A percentile compares a stretch with the other conserved stretches of the same genome.
These are phyloP conservation scores for Kingdonia uniflora DNA, from an alignment of 164 flowering plant genomes.

Conservation along the genomic window DNA sequence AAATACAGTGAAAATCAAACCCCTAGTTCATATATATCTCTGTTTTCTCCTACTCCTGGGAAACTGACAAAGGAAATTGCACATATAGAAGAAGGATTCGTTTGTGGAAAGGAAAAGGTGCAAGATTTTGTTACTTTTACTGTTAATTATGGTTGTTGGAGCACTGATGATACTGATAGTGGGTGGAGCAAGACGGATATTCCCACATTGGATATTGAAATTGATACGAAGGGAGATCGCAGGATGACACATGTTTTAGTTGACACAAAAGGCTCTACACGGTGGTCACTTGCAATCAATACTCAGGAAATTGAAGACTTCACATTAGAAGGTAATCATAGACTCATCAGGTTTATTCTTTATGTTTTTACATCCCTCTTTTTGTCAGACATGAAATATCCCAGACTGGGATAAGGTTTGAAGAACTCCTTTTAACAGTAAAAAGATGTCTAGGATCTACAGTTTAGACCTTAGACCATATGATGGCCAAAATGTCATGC, in stretches of 20 bases:
- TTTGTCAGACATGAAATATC: not conserved
- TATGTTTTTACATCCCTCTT: not conserved
- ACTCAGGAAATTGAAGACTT: conserved; percentile 59
- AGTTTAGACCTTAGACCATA: too few relatives aligned
- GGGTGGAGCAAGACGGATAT: conserved; percentile 78
- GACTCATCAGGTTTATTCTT: not conserved
- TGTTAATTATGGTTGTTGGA: conserved; percentile 76
- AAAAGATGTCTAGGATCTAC: too few relatives aligned
- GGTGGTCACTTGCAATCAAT: conserved; percentile 86
- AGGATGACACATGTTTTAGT: conserved; percentile 47
- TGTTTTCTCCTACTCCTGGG: conserved; percentile 81
- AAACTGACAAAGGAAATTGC: conserved; percentile 61
- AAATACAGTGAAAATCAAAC: conserved; percentile 27
- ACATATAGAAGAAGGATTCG: conserved; percentile 54
- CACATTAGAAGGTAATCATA: conserved; percentile 51
- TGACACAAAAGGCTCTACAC: conserved; percentile 63
- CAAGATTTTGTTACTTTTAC: conserved; percentile 74
- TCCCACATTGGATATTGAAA: conserved; percentile 44
- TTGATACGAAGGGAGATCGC: conserved; percentile 28
- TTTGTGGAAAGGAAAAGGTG: conserved; percentile 55
- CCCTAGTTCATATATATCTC: conserved; percentile 58
- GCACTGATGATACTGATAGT: conserved; percentile 28
- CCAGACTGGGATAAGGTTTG: too few relatives aligned
- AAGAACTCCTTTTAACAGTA: too few relatives aligned
- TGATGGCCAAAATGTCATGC: too few relatives aligned